Evolutionary conservation across 2,329 filamentous ascomycete genomes (phyloP), one percentile per base, ranked within the genome.

Genomic region (Botrytis pseudocinerea): DNA sequence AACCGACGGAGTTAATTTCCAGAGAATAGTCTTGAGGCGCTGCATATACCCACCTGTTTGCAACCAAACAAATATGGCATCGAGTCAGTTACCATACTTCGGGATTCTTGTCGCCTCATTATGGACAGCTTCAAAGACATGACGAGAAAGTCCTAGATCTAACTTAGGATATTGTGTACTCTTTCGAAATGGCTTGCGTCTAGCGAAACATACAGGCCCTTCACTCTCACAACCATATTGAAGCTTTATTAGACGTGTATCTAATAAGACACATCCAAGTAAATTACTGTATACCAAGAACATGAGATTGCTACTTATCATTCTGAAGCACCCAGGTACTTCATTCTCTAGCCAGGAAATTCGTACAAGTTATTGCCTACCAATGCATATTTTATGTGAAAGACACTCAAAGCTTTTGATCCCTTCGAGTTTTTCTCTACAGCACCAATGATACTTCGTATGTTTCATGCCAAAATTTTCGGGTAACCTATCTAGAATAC

Each of bases 1-100:
- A 40, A 42, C 1, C 2, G 7, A 28, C 3, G 8, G 25, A 14
- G 12, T 62, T 20, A 4, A 20, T 18, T 28, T 8, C 18, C 0
- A 14, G 12, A 0, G 4, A 20, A 5, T 0, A 9, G 2, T 14
- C 1, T 12, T 18, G 7, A 7, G 18, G 7, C 4, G 7, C 14
- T 20, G 28, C 35, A 9, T 20, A 8, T 20, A 2, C 7, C 8
- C 1, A 14, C 4, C 1, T 28, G 22, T 8, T 0, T 32, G n/a
- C 16, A 14, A 28, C 48, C 6, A 1, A 48, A 16, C 0, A 1
- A 54, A n/a, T 2, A 51, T 51, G 10, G 10, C 25, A 5, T n/a
- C n/a, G n/a, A 54, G 10, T 7, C 25, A 54, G 5, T n/a, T 0
- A 16, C 0, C 3, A 32, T 57, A 1, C 18, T 1, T 18, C 7